phyloP scores from a whole-genome alignment of 495 filamentous ascomycete species.

The Immersiella caudata region DNA sequence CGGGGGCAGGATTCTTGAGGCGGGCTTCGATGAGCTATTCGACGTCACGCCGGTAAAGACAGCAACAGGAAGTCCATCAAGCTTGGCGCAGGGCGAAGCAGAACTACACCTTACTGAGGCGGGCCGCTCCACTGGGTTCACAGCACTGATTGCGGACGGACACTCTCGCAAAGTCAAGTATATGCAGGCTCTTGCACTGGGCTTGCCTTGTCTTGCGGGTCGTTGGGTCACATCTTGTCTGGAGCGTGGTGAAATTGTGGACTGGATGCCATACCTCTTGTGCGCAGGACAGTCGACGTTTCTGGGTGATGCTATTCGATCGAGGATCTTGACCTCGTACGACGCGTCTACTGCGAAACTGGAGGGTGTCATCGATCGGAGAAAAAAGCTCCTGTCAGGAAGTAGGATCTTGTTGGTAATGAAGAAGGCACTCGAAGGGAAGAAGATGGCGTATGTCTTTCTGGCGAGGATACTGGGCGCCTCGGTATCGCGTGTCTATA shows the following conservation, averaged over 20 bases:
- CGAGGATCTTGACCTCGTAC: slow-evolving; percentile 65
- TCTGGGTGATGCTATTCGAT: slow-evolving; percentile 76
- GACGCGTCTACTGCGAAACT: slow-evolving; percentile 61
- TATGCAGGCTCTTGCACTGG: slow-evolving; percentile 91
- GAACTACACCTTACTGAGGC: slow-evolving; percentile 42
- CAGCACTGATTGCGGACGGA: slow-evolving; percentile 80
- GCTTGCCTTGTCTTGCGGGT: slow-evolving; percentile 77
- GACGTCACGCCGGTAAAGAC: slow-evolving; percentile 47
- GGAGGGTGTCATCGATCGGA: slow-evolving; percentile 53
- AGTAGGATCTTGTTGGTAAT: slow-evolving; percentile 76
- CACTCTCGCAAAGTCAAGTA: slow-evolving; percentile 91
- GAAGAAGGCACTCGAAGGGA: slow-evolving; percentile 65
- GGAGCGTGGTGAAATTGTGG: slow-evolving; percentile 58
- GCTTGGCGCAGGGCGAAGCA: slow-evolving; percentile 27
- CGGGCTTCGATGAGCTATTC: slow-evolving; percentile 87
- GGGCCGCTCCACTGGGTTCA: slow-evolving; percentile 68
- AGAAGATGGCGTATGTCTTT: slow-evolving; percentile 61
- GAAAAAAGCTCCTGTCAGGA: slow-evolving; percentile 65
- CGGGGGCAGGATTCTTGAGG: slow-evolving; percentile 71
- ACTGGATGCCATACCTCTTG: slow-evolving; percentile 82
- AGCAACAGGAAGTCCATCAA: slow-evolving; percentile 22
- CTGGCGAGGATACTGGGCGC: slow-evolving; percentile 80
- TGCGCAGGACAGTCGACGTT: slow-evolving; percentile 80
- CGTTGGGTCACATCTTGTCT: slow-evolving; percentile 82
- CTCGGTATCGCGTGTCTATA: slow-evolving; percentile 63